Evolutionary conservation across 2,329 filamentous ascomycete genomes (phyloP).

Genomic region (Monosporascus sp.): DNA sequence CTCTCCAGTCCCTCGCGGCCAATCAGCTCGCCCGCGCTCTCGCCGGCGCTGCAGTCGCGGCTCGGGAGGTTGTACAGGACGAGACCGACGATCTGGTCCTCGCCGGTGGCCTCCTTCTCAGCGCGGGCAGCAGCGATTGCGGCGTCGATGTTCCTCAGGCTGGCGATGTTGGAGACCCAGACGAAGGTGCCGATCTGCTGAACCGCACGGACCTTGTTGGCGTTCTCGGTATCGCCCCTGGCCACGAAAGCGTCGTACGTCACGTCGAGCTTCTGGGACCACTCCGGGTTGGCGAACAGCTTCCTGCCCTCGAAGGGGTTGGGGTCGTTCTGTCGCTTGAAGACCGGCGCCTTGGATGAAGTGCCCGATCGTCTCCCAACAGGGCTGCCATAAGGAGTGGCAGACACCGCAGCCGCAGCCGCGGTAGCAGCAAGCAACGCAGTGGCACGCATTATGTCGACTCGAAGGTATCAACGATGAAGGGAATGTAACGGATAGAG

Average conservation of each 20-base stretch:
- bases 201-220: conserved; percentile 31
- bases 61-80: conserved; percentile 56
- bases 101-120: conserved; percentile 28
- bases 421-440: not conserved
- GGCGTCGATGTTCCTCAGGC: conserved; percentile 43
- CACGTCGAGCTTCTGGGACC: conserved; percentile 35
- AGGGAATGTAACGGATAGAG: too few species aligned
- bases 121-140: conserved; percentile 39
- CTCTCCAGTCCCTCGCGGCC: conserved; percentile 42
- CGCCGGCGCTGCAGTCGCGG: conserved; percentile 52
- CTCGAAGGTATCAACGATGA: too few species aligned
- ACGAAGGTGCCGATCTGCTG: conserved; percentile 38
- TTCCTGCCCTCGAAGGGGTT: conserved; percentile 44
- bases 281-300: conserved; percentile 41
- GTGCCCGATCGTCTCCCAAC: not conserved
- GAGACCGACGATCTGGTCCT: conserved; percentile 19
- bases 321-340: conserved; percentile 7
- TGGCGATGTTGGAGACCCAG: conserved; percentile 34
- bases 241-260: conserved; percentile 32
- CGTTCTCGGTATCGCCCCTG: conserved; percentile 32
- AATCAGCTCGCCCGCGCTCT: conserved; percentile 52
- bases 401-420: not conserved
- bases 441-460: not conserved
- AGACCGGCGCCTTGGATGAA: not conserved
- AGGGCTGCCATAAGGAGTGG: not conserved